A percentile compares a stretch with the other conserved stretches of the same genome.
Conservation (phyloP, 805 yeast genomes). For the Wickerhamiella qilinensis region DNA sequence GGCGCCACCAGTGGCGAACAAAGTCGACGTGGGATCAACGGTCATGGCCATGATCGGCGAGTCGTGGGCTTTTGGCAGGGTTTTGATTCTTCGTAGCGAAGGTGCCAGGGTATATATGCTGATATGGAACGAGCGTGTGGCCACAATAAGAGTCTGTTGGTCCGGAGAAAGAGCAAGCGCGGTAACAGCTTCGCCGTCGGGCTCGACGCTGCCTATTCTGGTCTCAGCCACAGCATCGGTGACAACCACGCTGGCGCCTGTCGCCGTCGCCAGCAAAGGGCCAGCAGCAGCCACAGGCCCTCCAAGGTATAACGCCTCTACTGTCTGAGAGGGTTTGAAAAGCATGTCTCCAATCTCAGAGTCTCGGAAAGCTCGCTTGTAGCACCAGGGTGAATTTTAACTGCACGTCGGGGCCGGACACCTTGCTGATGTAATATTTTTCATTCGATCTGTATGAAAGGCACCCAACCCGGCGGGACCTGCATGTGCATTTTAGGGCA, state of each 20-base stretch:
- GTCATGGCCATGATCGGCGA: slow-evolving; percentile 73
- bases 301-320: slow-evolving; percentile 79
- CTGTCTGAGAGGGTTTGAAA: slow-evolving; percentile 11
- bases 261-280: slow-evolving; percentile 55
- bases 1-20: slow-evolving; percentile 87
- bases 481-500: no score
- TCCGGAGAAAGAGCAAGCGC: slow-evolving; percentile 64
- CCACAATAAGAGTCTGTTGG: slow-evolving; percentile 48
- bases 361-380: no score
- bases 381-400: no score
- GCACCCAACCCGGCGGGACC: no score
- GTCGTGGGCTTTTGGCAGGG: slow-evolving; percentile 26
- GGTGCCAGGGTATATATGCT: slow-evolving; percentile 37
- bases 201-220: slow-evolving; percentile 46
- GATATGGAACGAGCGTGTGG: slow-evolving; percentile 73
- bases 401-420: no score
- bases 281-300: slow-evolving; percentile 63
- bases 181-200: slow-evolving; percentile 73
- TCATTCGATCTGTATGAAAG: no score
- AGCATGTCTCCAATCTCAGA: slow-evolving; percentile 7
- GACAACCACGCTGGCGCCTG: slow-evolving; percentile 59
- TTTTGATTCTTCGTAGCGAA: slow-evolving; percentile 3
- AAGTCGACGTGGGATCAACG: slow-evolving; percentile 64
- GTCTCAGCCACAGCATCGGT: slow-evolving; percentile 46
- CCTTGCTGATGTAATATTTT: no score